Evolutionary conservation across 1,284 basidiomycete genomes (phyloP), one percentile per base, ranked within the genome.

Genomic region (Schizophyllum amplum): DNA sequence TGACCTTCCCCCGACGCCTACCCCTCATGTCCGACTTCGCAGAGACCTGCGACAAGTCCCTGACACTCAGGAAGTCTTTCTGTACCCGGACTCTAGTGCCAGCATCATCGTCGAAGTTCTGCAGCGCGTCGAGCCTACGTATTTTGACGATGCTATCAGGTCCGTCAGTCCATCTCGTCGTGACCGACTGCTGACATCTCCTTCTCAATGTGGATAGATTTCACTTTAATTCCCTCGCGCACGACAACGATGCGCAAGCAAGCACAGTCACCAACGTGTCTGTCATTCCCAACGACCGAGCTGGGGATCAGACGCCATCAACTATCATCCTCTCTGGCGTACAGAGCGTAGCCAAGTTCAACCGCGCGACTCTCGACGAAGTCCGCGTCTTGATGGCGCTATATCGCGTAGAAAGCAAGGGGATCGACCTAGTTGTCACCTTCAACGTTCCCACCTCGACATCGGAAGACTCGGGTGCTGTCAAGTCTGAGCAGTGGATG

Each of bases 51-150:
- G 96, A 59, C 93, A 98, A 74, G 80, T 99, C 11, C 96, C 97
- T n/a, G 91, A 99, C 69, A 94, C 84, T 13, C 96, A 99, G 71
- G 97, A 99, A 69, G 95, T 98, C 50, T 90, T 94, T 69, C 71
- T 98, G 47, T 86, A 86, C 53, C 79, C 81, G 1, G 71, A 83
- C 54, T 85, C 84, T 5, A 79, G 83, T 60, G 75, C 88, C 61
- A 93, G 89, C 65, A 79, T 95, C 60, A 84, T 99, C 57, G 70
- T 98, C 23, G 97, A 99, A 69, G 82, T 98, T 20, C 75, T 99
- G 6, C 73, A 92, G 70, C 74, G 81, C 51, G 88, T 95, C 51
- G 82, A 84, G 46, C 74, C 78, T 42, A 68, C 76, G 27, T 77
- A 85, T 52, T 71, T 70, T 22, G 71, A 75, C 33, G 84, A 87